Evolutionary conservation across 2,329 filamentous ascomycete species (phyloP), one percentile per base, ranked within the genome.

Genomic region (Xylaria hypoxylon): DNA sequence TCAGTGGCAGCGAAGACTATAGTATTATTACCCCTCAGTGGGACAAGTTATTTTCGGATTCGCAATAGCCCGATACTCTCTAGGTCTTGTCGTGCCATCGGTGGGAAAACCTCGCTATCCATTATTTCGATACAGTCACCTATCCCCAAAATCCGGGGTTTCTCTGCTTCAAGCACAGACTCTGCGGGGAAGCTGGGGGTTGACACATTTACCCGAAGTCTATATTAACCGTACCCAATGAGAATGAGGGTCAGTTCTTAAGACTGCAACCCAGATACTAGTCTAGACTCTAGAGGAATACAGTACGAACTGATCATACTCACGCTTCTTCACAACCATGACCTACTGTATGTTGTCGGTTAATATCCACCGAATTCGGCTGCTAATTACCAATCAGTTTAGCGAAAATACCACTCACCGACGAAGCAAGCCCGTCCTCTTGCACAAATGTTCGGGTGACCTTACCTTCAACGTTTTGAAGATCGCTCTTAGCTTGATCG

Each of bases 141-240:
- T 7, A 7, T 10, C 28, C 33, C 33, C 44, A n/a, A 48, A n/a
- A 26, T 52, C 51, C 50, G 33, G 57, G 31, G 40, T 57, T 57
- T 58, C 51, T 55, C 62, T 52, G 35, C 52, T 52, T 61, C 38
- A 44, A 65, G 47, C 52, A 57, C 47, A 38, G 52, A 59, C 24
- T 67, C 38, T 65, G 61, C 58, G 62, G 62, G 62, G 58, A 65
- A 62, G 19, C 45, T 59, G 62, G 62, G 50, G 51, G 28, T 50
- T 26, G 31, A 38, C 47, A 56, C 40, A 68, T 65, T 40, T 65
- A 45, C 65, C 62, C 58, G 33, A 11, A 40, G 45, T 65, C 28
- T 22, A 48, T 42, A 57, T 58, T 67, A 64, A 55, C 65, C 62
- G 56, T 31, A 50, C 22, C 65, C 62, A 64, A 64, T 64, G n/a